phyloP scores from a whole-genome alignment of 768 basidiomycete genomes.

The Tulasnella sp. region DNA sequence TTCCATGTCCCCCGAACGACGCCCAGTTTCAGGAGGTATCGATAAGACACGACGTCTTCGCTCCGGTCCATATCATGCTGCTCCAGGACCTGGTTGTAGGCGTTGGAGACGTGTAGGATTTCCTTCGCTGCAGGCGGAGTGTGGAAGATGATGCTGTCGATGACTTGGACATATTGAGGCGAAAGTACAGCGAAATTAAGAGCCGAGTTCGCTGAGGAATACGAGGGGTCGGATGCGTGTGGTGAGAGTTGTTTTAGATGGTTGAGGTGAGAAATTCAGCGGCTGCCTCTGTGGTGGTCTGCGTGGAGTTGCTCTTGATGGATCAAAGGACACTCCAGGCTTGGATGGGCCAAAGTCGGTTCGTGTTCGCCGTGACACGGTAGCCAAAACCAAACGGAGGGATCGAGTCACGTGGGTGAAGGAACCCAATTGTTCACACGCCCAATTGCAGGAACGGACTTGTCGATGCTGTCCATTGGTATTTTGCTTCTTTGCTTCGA shows the following conservation, averaged over 20 bases:
- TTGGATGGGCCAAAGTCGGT: background rate
- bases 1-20: slow-evolving; percentile 76
- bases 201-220: slow-evolving; percentile 1
- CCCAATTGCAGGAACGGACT: too few species aligned
- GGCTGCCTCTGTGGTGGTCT: background rate
- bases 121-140: slow-evolving; percentile 59
- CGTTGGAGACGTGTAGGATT: slow-evolving; percentile 72
- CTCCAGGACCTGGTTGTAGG: slow-evolving; percentile 67
- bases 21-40: slow-evolving; percentile 70
- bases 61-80: slow-evolving; percentile 66
- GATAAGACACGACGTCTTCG: slow-evolving; percentile 68
- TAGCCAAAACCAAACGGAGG: background rate
- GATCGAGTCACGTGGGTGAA: background rate
- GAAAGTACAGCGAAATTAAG: slow-evolving; percentile 28
- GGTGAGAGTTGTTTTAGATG: background rate
- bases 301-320: background rate
- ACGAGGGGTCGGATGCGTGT: slow-evolving; percentile 6
- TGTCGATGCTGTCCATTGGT: too few species aligned
- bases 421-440: too few species aligned
- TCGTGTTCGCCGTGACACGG: background rate
- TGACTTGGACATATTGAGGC: slow-evolving; percentile 48
- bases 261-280: background rate
- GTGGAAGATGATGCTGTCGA: slow-evolving; percentile 62
- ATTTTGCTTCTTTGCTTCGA: too few species aligned
- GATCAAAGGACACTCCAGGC: slow-evolving; percentile 4